Conservation (phyloP, 2,329 filamentous ascomycete genomes). For the Aureobasidium namibiae region DNA sequence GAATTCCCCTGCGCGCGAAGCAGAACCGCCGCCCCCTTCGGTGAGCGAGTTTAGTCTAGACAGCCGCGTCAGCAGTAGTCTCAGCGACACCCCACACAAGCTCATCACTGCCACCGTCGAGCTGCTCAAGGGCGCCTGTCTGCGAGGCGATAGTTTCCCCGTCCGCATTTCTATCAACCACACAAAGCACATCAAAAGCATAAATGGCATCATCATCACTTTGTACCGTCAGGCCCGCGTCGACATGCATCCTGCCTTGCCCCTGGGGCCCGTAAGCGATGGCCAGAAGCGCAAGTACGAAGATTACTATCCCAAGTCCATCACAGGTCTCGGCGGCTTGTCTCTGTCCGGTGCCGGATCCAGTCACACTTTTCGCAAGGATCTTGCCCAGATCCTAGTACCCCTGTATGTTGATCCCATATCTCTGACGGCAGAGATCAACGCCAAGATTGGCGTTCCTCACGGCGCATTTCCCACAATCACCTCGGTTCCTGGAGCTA, state of each 20-base stretch:
- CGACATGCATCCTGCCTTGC: constrained; percentile 63
- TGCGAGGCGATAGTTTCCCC: constrained; percentile 76
- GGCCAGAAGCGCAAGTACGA: constrained; percentile 65
- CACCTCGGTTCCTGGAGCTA: constrained; percentile 75
- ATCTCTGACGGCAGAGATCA: constrained; percentile 70
- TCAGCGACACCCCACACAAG: constrained; percentile 53
- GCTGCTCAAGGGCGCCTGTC: constrained; percentile 69
- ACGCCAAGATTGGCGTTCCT: constrained; percentile 74
- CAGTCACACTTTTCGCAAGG: constrained; percentile 90
- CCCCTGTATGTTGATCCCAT: constrained; percentile 80
- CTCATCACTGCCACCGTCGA: constrained; percentile 84
- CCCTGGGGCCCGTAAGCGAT: constrained; percentile 53
- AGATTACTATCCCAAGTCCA: constrained; percentile 79
- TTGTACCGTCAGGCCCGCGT: constrained; percentile 86
- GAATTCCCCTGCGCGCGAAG: constrained; percentile 15
- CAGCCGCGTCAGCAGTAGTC: constrained; percentile 54
- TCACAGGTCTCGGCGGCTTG: constrained; percentile 76
- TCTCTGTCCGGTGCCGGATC: constrained; percentile 80
- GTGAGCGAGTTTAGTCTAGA: constrained; percentile 39
- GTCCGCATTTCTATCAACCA: constrained; percentile 78
- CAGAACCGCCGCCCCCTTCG: not conserved
- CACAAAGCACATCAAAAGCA: constrained; percentile 79
- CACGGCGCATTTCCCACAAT: constrained; percentile 92
- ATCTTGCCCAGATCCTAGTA: constrained; percentile 79
- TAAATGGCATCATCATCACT: constrained; percentile 88